Conservation (phyloP, 2,329 filamentous ascomycete genomes). For the Sordariomycetes sp. region DNA sequence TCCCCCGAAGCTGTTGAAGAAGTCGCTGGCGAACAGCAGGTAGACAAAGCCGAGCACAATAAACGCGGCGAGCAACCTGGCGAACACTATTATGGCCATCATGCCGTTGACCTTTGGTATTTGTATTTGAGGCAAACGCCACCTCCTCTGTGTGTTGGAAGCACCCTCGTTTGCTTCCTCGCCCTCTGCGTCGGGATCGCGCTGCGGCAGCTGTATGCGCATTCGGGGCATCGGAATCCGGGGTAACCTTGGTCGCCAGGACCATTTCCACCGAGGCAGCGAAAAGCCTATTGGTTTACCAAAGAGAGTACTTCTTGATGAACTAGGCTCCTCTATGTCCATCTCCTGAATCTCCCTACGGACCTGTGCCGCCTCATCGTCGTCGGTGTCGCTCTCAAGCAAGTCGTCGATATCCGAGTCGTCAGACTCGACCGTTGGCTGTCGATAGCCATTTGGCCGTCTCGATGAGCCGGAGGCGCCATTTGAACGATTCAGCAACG, state of each 20-base stretch:
- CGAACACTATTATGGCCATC: constrained; percentile 51
- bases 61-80: constrained; percentile 65
- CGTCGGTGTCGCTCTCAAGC: constrained; percentile 39
- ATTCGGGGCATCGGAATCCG: constrained; percentile 31
- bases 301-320: constrained; percentile 35
- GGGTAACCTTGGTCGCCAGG: constrained; percentile 44
- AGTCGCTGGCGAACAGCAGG: constrained; percentile 74
- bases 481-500: constrained; percentile 53
- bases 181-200: constrained; percentile 6
- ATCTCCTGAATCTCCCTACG: constrained; percentile 82
- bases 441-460: constrained; percentile 54
- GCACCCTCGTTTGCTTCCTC: constrained; percentile 14
- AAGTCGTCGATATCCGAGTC: constrained; percentile 40
- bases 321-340: constrained; percentile 61
- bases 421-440: constrained; percentile 73
- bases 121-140: constrained; percentile 13
- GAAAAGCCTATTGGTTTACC: constrained; percentile 47
- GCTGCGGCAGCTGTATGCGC: constrained; percentile 33
- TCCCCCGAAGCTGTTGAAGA: constrained; percentile 60
- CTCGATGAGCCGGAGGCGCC: constrained; percentile 28
- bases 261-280: constrained; percentile 45
- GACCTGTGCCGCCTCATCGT: constrained; percentile 53
- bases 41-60: constrained; percentile 73
- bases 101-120: constrained; percentile 31
- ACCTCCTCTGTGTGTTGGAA: constrained; percentile 11